Evolutionary conservation across 352 stramenopile genomes (phyloP).

Genomic region (Halophytophthora batemanensis): DNA sequence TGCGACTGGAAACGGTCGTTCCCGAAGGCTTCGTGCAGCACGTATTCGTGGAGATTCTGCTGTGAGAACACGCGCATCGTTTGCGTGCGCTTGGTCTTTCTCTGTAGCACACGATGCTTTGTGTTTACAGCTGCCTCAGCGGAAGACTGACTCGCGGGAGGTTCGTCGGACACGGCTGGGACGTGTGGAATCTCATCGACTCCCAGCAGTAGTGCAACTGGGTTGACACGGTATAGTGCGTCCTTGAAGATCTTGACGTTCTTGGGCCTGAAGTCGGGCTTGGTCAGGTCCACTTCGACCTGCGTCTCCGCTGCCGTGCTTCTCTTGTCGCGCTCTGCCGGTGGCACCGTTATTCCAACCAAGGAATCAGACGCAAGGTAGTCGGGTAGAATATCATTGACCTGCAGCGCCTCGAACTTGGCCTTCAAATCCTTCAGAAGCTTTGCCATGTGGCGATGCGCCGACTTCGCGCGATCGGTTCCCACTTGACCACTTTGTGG

Average conservation of each 20-base stretch:
- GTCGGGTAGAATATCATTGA: conserved; percentile 33
- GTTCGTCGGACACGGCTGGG: too few species aligned
- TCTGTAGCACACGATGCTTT: conserved; percentile 33
- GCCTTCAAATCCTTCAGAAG: conserved; percentile 21
- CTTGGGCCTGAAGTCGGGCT: conserved; percentile 28
- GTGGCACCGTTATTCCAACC: conserved; percentile 9
- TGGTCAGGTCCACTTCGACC: conserved; percentile 28
- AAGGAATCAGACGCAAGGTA: conserved; percentile 24
- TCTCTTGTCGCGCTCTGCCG: conserved; percentile 1
- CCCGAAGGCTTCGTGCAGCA: conserved; percentile 34
- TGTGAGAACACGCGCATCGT: not conserved
- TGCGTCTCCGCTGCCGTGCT: conserved; percentile 1
- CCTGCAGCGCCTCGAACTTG: conserved; percentile 16
- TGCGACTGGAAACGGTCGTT: conserved; percentile 23
- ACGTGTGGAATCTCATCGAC: conserved; percentile 33
- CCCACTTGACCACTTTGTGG: conserved; percentile 5
- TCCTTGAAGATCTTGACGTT: conserved; percentile 32
- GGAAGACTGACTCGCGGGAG: too few species aligned
- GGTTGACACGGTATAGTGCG: conserved; percentile 46
- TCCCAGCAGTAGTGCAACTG: conserved; percentile 35
- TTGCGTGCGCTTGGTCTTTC: conserved; percentile 33
- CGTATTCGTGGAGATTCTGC: conserved; percentile 22
- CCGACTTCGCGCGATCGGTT: not conserved
- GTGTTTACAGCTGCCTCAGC: not conserved
- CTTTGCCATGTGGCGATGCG: conserved; percentile 9